Percentiles rank a stretch among this genome's conserved stretches.
These are phyloP conservation scores for Mortierella alpina DNA, from an alignment of 192 early-diverging fungal genomes.

Conservation along the genomic window DNA sequence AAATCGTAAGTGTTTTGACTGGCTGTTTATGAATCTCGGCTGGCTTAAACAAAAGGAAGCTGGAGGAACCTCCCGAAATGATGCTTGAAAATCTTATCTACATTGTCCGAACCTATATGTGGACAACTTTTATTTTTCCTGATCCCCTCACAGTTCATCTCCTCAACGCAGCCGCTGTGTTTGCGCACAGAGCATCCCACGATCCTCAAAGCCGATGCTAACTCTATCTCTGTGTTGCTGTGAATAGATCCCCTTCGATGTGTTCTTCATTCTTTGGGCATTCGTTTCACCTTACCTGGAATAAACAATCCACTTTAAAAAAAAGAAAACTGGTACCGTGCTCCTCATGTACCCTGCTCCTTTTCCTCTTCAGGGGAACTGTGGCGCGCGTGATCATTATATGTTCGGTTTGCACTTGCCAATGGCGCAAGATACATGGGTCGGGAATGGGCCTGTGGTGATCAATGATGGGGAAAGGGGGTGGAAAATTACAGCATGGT, in stretches of 20 bases:
- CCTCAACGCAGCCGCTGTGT: slow-evolving; percentile 84
- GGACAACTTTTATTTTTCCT: slow-evolving; percentile 56
- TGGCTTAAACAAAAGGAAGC: slow-evolving; percentile 63
- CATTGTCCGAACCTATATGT: slow-evolving; percentile 65
- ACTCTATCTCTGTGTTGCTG: background rate
- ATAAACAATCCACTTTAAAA: slow-evolving; percentile 21
- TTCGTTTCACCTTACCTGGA: slow-evolving; percentile 25
- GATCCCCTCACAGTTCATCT: slow-evolving; percentile 67
- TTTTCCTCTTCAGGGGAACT: background rate
- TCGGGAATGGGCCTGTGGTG: too few relatives aligned
- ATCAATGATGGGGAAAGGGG: too few relatives aligned
- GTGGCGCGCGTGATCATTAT: too few relatives aligned
- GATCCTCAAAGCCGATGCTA: too few relatives aligned
- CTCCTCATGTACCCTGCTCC: background rate
- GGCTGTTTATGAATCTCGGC: slow-evolving; percentile 87
- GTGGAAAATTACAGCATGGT: too few relatives aligned
- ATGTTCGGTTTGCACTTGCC: too few relatives aligned
- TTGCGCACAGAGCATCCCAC: background rate
- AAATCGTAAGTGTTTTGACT: slow-evolving; percentile 60
- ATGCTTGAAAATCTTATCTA: slow-evolving; percentile 72
- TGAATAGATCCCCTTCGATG: slow-evolving; percentile 12
- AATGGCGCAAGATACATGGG: too few relatives aligned
- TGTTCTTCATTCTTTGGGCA: slow-evolving; percentile 21
- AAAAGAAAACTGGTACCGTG: background rate
- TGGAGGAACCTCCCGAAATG: slow-evolving; percentile 63